Evolutionary conservation across 1,284 basidiomycete genomes (phyloP).

Genomic region (Ceratobasidium sp.): DNA sequence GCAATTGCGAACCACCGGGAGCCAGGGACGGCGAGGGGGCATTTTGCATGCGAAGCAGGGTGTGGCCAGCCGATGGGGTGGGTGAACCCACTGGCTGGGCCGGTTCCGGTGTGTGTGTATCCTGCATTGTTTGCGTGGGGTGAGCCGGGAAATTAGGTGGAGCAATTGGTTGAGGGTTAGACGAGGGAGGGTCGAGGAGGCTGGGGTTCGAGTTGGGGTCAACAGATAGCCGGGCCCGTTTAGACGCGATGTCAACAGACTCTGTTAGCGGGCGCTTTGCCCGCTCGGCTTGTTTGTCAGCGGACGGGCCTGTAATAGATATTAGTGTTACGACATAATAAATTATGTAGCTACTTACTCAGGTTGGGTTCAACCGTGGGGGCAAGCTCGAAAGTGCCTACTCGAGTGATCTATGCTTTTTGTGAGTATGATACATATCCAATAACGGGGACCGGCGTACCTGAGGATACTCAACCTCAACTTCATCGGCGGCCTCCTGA

Average conservation of each 20-base stretch:
- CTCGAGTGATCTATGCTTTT: background rate
- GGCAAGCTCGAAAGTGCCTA: background rate
- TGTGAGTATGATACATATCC: background rate
- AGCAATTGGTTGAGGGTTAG: background rate
- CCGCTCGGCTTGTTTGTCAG: background rate
- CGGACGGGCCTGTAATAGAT: background rate
- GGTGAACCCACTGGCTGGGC: too few species aligned
- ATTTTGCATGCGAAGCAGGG: background rate
- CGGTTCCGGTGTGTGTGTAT: too few species aligned
- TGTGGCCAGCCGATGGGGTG: background rate
- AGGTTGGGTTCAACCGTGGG: background rate
- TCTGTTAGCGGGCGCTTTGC: background rate
- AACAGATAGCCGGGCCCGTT: background rate
- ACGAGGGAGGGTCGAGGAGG: background rate
- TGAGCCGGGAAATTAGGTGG: background rate
- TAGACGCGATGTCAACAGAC: background rate
- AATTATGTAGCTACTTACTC: background rate
- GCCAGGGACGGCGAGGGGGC: background rate
- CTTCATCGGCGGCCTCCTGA: slow-evolving; percentile 3
- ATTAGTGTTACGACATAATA: background rate
- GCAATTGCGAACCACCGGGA: background rate
- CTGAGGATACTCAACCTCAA: slow-evolving; percentile 13
- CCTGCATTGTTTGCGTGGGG: too few species aligned
- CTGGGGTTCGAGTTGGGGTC: background rate
- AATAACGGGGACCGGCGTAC: background rate